Evolutionary conservation across 257 asterid species (phyloP).

Genomic region (Primulina tabacum): DNA sequence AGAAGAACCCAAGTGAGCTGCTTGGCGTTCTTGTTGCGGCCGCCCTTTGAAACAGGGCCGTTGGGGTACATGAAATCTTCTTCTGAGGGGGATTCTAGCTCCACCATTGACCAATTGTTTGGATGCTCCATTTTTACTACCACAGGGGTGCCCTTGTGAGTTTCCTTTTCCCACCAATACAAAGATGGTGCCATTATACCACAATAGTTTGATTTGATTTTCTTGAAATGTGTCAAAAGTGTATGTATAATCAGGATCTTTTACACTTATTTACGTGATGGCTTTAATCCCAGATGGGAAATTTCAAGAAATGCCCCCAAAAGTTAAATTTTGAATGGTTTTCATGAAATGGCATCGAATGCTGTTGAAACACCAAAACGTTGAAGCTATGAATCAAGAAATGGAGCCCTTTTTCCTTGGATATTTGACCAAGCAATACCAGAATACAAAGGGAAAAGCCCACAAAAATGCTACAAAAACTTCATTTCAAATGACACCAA

Average conservation of each 20-base stretch:
- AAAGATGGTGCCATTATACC: constrained; percentile 20
- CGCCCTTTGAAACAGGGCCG: neutral
- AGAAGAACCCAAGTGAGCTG: constrained; percentile 24
- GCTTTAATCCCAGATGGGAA: neutral
- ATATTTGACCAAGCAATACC: neutral
- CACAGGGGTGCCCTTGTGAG: constrained; percentile 17
- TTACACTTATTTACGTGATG: neutral
- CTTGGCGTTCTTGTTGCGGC: constrained; percentile 23
- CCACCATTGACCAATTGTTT: constrained; percentile 22
- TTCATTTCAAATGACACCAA: constrained; percentile 30
- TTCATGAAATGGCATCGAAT: neutral
- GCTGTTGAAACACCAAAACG: too few relatives aligned
- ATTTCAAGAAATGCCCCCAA: neutral
- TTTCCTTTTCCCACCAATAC: constrained; percentile 21
- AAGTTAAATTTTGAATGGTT: neutral
- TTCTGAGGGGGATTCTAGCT: constrained; percentile 23
- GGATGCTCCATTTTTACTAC: constrained; percentile 25
- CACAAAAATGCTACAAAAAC: constrained; percentile 31
- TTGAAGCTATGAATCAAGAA: neutral
- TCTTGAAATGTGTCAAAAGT: neutral
- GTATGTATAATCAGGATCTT: neutral
- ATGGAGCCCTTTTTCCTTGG: neutral
- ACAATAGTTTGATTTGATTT: neutral
- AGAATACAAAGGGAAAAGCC: neutral
- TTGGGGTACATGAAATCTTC: constrained; percentile 16